Evolutionary conservation across 352 stramenopile genomes (phyloP).

Genomic region (Pythium volutum): DNA sequence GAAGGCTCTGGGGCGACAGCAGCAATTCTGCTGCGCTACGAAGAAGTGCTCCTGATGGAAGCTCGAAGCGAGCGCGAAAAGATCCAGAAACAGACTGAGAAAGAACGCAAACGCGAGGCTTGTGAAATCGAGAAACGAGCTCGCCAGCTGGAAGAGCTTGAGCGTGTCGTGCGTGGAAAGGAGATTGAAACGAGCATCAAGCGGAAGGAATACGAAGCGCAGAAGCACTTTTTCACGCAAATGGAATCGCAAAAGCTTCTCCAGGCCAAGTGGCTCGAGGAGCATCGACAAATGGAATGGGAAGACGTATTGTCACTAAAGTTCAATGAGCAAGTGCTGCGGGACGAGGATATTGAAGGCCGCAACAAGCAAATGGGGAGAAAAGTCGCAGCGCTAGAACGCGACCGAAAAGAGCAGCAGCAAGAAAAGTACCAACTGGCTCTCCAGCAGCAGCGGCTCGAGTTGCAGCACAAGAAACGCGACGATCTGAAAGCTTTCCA

Average conservation of each 20-base stretch:
- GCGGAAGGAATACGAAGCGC: constrained; percentile 37
- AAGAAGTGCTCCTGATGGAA: constrained; percentile 41
- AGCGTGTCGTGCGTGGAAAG: constrained; percentile 35
- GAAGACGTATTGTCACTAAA: constrained; percentile 56
- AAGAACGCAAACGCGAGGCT: constrained; percentile 18
- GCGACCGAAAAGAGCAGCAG: constrained; percentile 45
- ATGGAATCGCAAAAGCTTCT: constrained; percentile 55
- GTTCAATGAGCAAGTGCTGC: constrained; percentile 31
- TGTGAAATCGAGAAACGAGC: constrained; percentile 36
- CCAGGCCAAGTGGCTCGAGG: constrained; percentile 34
- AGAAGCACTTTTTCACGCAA: constrained; percentile 53
- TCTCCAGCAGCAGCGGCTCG: constrained; percentile 44
- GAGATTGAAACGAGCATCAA: constrained; percentile 40
- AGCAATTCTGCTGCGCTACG: constrained; percentile 42
- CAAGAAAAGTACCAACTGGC: constrained; percentile 40
- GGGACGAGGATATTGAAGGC: constrained; percentile 28
- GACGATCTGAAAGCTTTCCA: constrained; percentile 57
- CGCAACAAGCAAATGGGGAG: constrained; percentile 38
- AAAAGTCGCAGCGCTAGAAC: constrained; percentile 49
- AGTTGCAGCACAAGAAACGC: constrained; percentile 45
- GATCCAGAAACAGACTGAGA: background rate
- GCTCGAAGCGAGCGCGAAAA: constrained; percentile 11
- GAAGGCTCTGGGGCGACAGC: constrained; percentile 48
- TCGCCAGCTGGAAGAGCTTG: constrained; percentile 35
- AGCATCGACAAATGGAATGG: constrained; percentile 49